Conservation (phyloP, 2,329 filamentous ascomycete species). For the Ophiocordyceps robertsii region DNA sequence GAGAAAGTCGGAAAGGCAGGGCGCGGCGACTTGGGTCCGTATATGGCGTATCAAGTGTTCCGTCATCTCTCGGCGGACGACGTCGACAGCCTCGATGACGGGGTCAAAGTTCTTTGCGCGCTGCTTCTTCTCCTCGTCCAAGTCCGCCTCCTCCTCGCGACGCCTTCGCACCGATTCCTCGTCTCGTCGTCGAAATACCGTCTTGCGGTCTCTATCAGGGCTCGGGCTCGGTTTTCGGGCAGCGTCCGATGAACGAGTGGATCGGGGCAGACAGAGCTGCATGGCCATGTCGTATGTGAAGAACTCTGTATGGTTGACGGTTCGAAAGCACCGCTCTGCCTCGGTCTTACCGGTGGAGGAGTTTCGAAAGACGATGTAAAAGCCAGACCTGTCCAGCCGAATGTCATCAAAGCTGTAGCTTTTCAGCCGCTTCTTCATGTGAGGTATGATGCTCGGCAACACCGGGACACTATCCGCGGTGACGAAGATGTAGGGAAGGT, state of each 20-base stretch:
- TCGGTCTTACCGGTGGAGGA: constrained; percentile 64
- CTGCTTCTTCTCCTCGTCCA: constrained; percentile 83
- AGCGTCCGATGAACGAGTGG: constrained; percentile 9
- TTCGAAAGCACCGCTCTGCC: constrained; percentile 64
- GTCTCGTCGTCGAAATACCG: constrained; percentile 31
- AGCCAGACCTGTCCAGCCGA: constrained; percentile 71
- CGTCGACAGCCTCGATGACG: constrained; percentile 68
- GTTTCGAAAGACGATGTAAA: constrained; percentile 83
- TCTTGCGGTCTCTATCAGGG: constrained; percentile 15
- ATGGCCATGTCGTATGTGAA: constrained; percentile 91
- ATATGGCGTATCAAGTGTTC: constrained; percentile 84
- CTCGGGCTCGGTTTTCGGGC: constrained; percentile 20
- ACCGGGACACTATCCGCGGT: constrained; percentile 79
- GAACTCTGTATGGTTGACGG: constrained; percentile 67
- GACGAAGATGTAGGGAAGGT: constrained; percentile 83
- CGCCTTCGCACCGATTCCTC: constrained; percentile 52
- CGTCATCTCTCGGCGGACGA: constrained; percentile 66
- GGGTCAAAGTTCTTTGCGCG: constrained; percentile 82
- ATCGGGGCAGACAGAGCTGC: constrained; percentile 46
- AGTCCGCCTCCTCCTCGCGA: constrained; percentile 65
- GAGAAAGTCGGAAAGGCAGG: constrained; percentile 66
- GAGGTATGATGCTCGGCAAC: constrained; percentile 69
- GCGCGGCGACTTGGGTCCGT: constrained; percentile 73
- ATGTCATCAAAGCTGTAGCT: constrained; percentile 72
- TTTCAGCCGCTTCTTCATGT: constrained; percentile 82